phyloP scores from a whole-genome alignment of 176 grass and related monocot species.

The Thalia dealbata region DNA sequence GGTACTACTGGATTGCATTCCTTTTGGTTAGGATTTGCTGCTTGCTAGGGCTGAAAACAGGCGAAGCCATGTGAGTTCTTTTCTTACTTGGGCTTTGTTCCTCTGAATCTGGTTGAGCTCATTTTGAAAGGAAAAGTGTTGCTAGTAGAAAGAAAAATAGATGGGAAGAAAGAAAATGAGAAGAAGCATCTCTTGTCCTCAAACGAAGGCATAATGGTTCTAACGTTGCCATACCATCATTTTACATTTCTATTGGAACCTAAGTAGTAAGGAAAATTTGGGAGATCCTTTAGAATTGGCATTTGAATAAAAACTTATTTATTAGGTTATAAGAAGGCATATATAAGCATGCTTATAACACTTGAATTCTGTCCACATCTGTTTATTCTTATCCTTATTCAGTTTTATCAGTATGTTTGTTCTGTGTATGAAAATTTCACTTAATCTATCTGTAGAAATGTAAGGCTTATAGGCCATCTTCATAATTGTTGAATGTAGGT shows the following conservation, averaged over 20 bases:
- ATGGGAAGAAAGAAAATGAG: background rate
- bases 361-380: background rate
- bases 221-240: background rate
- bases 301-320: background rate
- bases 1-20: no score
- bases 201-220: background rate
- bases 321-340: background rate
- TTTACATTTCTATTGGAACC: background rate
- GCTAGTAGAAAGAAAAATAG: background rate
- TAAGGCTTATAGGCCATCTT: no score
- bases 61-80: no score
- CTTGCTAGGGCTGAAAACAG: no score
- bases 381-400: background rate
- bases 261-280: background rate
- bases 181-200: background rate
- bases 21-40: no score
- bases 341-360: background rate
- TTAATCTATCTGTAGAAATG: background rate
- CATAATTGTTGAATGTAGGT: slow-evolving; percentile 24
- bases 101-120: no score
- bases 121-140: background rate
- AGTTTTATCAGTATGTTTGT: background rate
- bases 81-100: no score
- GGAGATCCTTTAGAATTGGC: background rate
- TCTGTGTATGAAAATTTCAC: background rate